Base-by-base conservation (phyloP, 1,284 basidiomycete genomes). In the Malassezia sympodialis region DNA sequence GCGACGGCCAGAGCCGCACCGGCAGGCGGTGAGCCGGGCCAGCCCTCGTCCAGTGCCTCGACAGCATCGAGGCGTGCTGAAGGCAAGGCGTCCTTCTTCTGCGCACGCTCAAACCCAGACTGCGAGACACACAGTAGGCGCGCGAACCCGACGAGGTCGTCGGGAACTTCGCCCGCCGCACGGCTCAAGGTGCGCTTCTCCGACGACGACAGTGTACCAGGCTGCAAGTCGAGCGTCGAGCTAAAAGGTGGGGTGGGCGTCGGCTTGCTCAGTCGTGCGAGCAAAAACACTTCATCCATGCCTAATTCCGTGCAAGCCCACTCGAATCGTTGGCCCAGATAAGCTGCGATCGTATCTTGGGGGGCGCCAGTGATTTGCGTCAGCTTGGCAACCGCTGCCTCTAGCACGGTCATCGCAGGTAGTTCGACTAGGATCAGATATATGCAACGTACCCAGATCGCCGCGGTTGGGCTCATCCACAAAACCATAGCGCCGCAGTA, bases 401-500 rank as follows among this genome's bases (percentile, higher is more conserved):
- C 76, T 5, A 91, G 80, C 3, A 89, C 78, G n/a, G 85, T 73
- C 74, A 88, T 84, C 8, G 88, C 88, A 17, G 82, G 81, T 24
- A 98, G 77, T 69, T 96, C 90, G 14, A 87, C 87, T 45, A 23
- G 12, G 7, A 28, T 45, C 19, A 45, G 44, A 3, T 15, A 14
- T 2, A 19, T 5, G 28, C 19, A 12, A 45, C 44, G 27, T 32
- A 26, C 49, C 37, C 12, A 90, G 79, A 65, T 96, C 93, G 28
- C 82, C 84, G 1, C 87, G 87, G 73, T 96, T 96, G 1, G 87
- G 84, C 37, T 84, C 74, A 76, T 98, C 94, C 45, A 96, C 85
- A 70, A 96, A 87, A 0, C 93, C 93, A 69, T 96, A 98, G 47
- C 88, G 83, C 45, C 94, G 83, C 19, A 98, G 80, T 1, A 99